phyloP scores from a whole-genome alignment of 1,284 basidiomycete genomes.

The Stereum hirsutum region DNA sequence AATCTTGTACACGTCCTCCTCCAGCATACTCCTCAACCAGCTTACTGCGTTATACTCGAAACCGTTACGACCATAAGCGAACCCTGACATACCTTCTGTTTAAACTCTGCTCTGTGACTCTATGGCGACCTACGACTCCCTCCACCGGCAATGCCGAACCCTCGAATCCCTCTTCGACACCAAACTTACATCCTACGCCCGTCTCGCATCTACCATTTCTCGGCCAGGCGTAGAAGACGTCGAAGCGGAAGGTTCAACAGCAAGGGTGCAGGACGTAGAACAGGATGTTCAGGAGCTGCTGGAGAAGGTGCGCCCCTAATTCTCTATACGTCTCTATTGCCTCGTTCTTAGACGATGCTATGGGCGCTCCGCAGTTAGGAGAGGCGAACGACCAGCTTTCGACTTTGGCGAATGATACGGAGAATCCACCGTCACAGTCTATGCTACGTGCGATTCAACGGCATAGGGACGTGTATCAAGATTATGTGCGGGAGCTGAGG shows the following conservation, averaged over 20 bases:
- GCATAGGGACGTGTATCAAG: conserved; percentile 85
- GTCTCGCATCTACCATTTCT: conserved; percentile 71
- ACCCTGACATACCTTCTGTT: too few species aligned
- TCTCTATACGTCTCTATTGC: not conserved
- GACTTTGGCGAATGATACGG: conserved; percentile 56
- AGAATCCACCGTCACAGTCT: conserved; percentile 71
- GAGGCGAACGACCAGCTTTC: conserved; percentile 73
- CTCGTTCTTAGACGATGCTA: conserved; percentile 3
- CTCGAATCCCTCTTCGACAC: conserved; percentile 87
- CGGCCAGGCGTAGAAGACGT: conserved; percentile 51
- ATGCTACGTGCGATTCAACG: conserved; percentile 87
- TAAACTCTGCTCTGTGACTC: too few species aligned
- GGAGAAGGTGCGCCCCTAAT: conserved; percentile 59
- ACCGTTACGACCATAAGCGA: too few species aligned
- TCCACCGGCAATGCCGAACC: conserved; percentile 83
- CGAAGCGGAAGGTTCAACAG: conserved; percentile 59
- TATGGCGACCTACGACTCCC: conserved; percentile 73
- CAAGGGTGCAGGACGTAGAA: conserved; percentile 77
- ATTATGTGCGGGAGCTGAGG: conserved; percentile 77
- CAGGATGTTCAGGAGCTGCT: conserved; percentile 80
- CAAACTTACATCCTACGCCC: conserved; percentile 85
- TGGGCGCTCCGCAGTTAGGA: conserved; percentile 47
- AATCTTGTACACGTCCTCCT: too few species aligned
- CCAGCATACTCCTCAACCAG: too few species aligned
- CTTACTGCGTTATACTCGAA: too few species aligned